Conservation (phyloP, 148 eudicot species). For the Silene uniflora region DNA sequence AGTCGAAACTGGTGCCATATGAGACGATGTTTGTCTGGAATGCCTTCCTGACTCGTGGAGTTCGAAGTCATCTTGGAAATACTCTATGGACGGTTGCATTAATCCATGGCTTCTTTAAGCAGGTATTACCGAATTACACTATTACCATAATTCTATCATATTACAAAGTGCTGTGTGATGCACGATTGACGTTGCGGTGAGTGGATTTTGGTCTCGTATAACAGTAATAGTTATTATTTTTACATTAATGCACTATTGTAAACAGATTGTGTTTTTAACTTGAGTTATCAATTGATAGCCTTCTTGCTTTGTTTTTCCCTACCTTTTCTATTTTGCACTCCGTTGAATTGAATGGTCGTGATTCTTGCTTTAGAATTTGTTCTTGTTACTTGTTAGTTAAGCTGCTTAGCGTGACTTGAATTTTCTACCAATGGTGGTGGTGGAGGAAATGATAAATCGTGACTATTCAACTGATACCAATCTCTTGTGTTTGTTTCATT, state of each 20-base stretch:
- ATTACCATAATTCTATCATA: background rate
- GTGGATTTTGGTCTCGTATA: background rate
- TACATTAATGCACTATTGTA: background rate
- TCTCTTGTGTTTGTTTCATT: constrained; percentile 11
- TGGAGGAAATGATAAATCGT: background rate
- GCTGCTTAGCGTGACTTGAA: too few species aligned
- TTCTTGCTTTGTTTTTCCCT: constrained; percentile 1
- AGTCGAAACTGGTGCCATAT: constrained; percentile 49
- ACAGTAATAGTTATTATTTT: background rate
- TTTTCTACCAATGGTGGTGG: too few species aligned
- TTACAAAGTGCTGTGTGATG: background rate
- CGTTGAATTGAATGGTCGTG: background rate
- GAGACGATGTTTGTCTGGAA: constrained; percentile 98
- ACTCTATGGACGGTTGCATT: constrained; percentile 87
- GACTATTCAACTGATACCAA: background rate
- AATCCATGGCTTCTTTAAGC: constrained; percentile 87
- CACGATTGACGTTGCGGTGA: background rate
- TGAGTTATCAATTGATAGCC: background rate
- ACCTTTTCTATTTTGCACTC: background rate
- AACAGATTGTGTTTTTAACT: background rate
- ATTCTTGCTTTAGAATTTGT: too few species aligned
- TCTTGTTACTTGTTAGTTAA: too few species aligned
- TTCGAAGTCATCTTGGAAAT: constrained; percentile 71
- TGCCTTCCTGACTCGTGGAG: constrained; percentile 74
- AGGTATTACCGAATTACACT: constrained; percentile 41